These are phyloP conservation scores for Medicago arabica DNA, from an alignment of 306 rosid genomes.

Conservation along the genomic window DNA sequence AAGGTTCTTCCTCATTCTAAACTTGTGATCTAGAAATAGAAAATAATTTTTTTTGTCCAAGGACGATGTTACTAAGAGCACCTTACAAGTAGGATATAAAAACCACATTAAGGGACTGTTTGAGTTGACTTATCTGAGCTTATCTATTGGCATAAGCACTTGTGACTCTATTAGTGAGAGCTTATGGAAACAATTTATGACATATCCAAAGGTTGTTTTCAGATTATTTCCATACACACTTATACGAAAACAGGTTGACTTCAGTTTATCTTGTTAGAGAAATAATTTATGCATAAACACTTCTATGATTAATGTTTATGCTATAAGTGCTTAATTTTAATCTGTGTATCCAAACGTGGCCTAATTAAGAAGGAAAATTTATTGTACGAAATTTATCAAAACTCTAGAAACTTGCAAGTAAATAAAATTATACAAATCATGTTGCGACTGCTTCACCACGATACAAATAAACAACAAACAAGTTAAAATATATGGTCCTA, in stretches of 20 bases:
- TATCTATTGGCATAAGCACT: background rate
- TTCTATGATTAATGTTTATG: too few species aligned
- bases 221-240: background rate
- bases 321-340: too few species aligned
- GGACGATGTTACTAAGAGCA: too few species aligned
- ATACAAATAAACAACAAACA: too few species aligned
- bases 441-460: too few species aligned
- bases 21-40: too few species aligned
- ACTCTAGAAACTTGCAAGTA: too few species aligned
- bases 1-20: background rate
- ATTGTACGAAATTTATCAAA: background rate
- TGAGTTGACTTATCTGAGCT: background rate
- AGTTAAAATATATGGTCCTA: too few species aligned
- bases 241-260: background rate
- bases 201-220: background rate
- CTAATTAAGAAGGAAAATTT: too few species aligned
- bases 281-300: background rate
- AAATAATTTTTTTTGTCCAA: too few species aligned
- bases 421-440: background rate
- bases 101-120: background rate
- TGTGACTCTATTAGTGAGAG: too few species aligned
- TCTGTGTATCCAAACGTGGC: too few species aligned
- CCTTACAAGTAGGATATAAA: conserved; percentile 5
- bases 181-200: background rate
- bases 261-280: background rate